Evolutionary conservation across 441 rosid species (phyloP).

Genomic region (Gossypium schwendimanii): DNA sequence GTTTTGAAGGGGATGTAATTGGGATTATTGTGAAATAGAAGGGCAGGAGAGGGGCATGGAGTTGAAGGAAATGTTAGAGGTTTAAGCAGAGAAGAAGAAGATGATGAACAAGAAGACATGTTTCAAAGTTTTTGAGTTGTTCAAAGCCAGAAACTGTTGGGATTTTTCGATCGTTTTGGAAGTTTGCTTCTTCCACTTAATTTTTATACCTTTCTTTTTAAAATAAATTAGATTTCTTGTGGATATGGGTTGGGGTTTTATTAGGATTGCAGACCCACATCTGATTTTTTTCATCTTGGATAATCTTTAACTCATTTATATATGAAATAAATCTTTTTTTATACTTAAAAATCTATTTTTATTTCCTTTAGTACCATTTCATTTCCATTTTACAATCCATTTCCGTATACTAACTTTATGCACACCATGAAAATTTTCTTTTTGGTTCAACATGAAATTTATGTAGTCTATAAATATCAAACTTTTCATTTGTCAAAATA

Average conservation of each 20-base stretch:
- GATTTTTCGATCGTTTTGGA: conserved; percentile 10
- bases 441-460: too few species aligned
- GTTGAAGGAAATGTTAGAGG: conserved; percentile 20
- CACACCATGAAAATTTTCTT: too few species aligned
- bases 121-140: background rate
- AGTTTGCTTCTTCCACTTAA: background rate
- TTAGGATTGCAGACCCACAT: background rate
- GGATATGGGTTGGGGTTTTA: background rate
- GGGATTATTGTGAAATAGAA: conserved; percentile 20
- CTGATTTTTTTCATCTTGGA: background rate
- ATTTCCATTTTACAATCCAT: too few species aligned
- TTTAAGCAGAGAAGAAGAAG: conserved; percentile 32
- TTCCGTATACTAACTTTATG: too few species aligned
- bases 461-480: background rate
- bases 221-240: background rate
- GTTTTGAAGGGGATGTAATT: conserved; percentile 16
- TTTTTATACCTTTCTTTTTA: background rate
- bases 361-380: too few species aligned
- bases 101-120: conserved; percentile 28
- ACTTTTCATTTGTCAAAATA: background rate
- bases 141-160: background rate
- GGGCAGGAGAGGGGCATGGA: conserved; percentile 17
- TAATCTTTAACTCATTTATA: background rate
- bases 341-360: background rate
- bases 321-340: background rate